These are phyloP conservation scores for Torrubiella hemipterigena DNA, from an alignment of 2,329 filamentous ascomycete genomes.

Conservation along the genomic window DNA sequence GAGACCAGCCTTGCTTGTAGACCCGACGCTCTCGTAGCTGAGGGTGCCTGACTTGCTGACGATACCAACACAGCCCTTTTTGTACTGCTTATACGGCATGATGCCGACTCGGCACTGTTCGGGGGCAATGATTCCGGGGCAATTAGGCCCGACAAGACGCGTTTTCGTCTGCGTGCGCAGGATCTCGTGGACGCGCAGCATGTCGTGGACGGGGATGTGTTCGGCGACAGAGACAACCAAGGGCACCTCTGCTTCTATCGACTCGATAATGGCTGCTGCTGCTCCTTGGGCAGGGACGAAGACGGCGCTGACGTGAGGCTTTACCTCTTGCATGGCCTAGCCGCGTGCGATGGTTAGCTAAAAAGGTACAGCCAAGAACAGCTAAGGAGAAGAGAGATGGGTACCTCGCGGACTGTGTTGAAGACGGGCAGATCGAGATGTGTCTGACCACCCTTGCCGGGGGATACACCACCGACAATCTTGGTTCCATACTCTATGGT, in stretches of 20 bases:
- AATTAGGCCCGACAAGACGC: conserved; percentile 68
- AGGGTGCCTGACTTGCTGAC: conserved; percentile 72
- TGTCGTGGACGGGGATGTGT: conserved; percentile 67
- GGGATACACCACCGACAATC: conserved; percentile 25
- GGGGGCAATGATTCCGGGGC: conserved; percentile 67
- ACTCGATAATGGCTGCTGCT: conserved; percentile 57
- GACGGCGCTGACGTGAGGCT: conserved; percentile 58
- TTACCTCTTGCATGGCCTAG: conserved; percentile 20
- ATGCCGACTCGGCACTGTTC: conserved; percentile 44
- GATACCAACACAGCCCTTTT: conserved; percentile 57
- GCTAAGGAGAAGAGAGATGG: background rate
- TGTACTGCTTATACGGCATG: conserved; percentile 27
- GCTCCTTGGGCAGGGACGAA: conserved; percentile 60
- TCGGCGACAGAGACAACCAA: conserved; percentile 71
- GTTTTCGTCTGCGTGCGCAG: conserved; percentile 60
- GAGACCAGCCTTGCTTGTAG: conserved; percentile 59
- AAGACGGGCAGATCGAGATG: conserved; percentile 24
- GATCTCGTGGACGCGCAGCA: conserved; percentile 58
- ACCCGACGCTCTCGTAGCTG: conserved; percentile 69
- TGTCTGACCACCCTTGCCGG: conserved; percentile 18
- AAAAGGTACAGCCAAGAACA: background rate
- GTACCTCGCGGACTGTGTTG: conserved; percentile 19
- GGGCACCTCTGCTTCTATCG: conserved; percentile 67
- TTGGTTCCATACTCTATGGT: conserved; percentile 26
- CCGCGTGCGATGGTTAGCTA: background rate